A percentile compares a stretch with the other conserved stretches of the same genome.
Conservation (phyloP, 2,329 filamentous ascomycete genomes). For the Fusarium sarcochroum region DNA sequence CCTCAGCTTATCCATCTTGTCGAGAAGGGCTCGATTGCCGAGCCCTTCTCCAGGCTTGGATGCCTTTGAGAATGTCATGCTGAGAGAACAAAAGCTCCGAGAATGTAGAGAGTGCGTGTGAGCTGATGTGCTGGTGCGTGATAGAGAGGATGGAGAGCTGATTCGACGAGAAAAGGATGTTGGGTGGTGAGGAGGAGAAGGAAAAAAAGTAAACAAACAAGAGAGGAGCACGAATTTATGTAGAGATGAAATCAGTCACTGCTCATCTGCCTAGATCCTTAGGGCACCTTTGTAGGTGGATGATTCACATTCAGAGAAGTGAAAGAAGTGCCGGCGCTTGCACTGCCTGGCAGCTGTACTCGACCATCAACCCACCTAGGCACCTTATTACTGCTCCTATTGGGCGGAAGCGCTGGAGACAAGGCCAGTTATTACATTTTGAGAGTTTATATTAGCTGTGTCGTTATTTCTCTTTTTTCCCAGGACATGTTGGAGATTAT, state of each 20-base stretch:
- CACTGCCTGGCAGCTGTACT: background rate
- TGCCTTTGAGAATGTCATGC: conserved; percentile 23
- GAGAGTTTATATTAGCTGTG: too few relatives aligned
- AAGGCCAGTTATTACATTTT: too few relatives aligned
- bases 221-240: background rate
- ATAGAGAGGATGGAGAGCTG: background rate
- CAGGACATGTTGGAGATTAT: too few relatives aligned
- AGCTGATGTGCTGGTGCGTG: background rate
- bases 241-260: background rate
- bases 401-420: too few relatives aligned
- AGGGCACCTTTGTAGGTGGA: background rate
- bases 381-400: background rate
- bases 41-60: conserved; percentile 25
- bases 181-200: background rate
- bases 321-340: conserved; percentile 2
- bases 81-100: background rate
- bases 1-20: conserved; percentile 60
- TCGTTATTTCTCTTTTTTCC: too few relatives aligned
- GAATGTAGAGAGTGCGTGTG: background rate
- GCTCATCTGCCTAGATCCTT: background rate
- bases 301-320: background rate
- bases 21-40: conserved; percentile 44
- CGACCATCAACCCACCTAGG: background rate
- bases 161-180: background rate
- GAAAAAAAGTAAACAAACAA: background rate